Evolutionary conservation across 495 filamentous ascomycete species (phyloP), one percentile per base, ranked within the genome.

Genomic region (Xylaria longipes): DNA sequence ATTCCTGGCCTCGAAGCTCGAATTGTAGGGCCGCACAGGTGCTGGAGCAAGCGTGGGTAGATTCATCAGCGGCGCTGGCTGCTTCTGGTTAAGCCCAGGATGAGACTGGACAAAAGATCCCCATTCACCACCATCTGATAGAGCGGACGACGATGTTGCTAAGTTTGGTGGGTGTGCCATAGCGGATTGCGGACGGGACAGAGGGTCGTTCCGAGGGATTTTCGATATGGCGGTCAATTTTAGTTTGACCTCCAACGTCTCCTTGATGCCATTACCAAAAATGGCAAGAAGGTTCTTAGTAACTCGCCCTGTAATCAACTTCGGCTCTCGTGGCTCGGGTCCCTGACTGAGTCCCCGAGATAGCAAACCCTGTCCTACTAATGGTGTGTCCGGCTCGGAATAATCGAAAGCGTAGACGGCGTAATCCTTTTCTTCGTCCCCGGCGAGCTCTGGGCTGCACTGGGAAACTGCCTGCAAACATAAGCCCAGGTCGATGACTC

Each of bases 391-490:
- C 69, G 92, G 91, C 81, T 99, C 96, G 8, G 96, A 98, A 81
- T 94, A 98, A 77, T 99, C 96, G 82, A 93, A 94, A 27, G 96
- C 95, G 81, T 99, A 99, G 68, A 99, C 90, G 15, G 94, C 97
- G 77, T 97, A 98, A 82, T 99, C 97, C 72, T 90, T 92, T 65
- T 94, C 94, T 45, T 92, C 85, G 71, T 91, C 89, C 50, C 92
- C 91, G 64, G 97, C 87, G 31, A 99, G 84, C 82, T 99, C 96
- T 48, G 96, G 96, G 77, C 94, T 97, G 79, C 81, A 84, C 64
- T 84, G 78, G 58, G 82, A 90, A 73, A 99, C 93, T 43, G 95
- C 94, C 77, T 95, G 90, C 29, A 98, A 91, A 76, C 95, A 98
- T 74, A 91, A 93, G 75, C 91, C 94, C 68, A 99, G 85, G 78